A percentile compares a stretch with the other conserved stretches of the same genome.
phyloP scores from a whole-genome alignment of 164 flowering plant genomes.

The Sedum album region DNA sequence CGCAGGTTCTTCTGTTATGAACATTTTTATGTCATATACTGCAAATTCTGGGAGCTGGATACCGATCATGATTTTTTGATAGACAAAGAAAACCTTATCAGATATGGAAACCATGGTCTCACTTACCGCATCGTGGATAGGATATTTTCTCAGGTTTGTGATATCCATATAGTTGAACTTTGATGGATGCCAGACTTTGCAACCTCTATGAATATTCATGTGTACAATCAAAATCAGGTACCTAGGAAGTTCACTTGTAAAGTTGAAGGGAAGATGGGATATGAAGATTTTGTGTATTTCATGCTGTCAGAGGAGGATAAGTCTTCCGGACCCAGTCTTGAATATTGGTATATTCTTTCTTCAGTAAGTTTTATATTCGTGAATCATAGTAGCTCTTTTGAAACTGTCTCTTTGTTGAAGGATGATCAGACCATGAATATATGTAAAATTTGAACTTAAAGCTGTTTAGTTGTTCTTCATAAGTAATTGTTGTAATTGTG shows the following conservation, averaged over 20 bases:
- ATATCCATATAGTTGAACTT: not conserved
- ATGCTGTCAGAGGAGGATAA: slow-evolving; percentile 95
- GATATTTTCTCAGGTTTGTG: slow-evolving; percentile 83
- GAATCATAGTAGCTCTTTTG: not conserved
- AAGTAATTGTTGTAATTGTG: no score
- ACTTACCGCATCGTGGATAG: no score
- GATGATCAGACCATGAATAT: not conserved
- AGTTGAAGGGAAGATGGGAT: no score
- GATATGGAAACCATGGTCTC: no score
- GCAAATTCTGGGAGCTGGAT: no score
- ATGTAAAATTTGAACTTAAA: not conserved
- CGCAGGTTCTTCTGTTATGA: no score
- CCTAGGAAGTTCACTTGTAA: no score
- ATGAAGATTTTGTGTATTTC: no score
- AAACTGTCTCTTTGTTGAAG: not conserved
- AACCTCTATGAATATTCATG: not conserved
- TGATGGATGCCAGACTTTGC: not conserved
- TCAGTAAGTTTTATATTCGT: not conserved
- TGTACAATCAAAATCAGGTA: slow-evolving; percentile 9
- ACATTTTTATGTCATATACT: no score
- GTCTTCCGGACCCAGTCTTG: slow-evolving; percentile 88
- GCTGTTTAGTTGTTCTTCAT: no score
- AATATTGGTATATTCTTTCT: slow-evolving; percentile 54
- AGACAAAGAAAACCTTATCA: no score
- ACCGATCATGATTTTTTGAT: no score